Evolutionary conservation across 1,284 basidiomycete genomes (phyloP), one percentile per base, ranked within the genome.

Genomic region (Pholiota adiposa): DNA sequence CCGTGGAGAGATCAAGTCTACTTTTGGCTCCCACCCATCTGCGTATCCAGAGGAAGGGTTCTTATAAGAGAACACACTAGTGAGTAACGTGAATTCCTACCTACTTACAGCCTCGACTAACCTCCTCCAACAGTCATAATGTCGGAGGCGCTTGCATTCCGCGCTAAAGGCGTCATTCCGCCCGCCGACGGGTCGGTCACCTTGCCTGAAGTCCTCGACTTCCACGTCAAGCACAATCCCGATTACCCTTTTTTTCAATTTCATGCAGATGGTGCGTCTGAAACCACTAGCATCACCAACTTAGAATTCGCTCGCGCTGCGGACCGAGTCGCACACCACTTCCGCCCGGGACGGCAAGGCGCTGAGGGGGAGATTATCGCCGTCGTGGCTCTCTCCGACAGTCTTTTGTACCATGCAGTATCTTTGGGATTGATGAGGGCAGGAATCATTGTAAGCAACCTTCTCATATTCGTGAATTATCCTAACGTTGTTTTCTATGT

Each of bases 331-430:
- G 75, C 75, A 3, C 70, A 73, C 58, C 50, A 58, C 8, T 49
- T 75, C 31, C 66, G 72, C 7, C 71, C 73, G 4, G 62, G 59
- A 19, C 66, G 69, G 29, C 48, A 53, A 16, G 70, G 69, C 3
- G 54, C 60, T 5, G 65, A 72, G 9, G 65, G 70, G 53, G 68
- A 67, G 48, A 67, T 77, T 33, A 68, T 77, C 14, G 75, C 69
- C 6, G 53, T 77, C 25, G 63, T 78, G 40, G 70, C 73, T n/a
- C 65, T 72, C 25, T 66, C 69, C 14, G 76, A 77, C 50, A 70
- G 68, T n/a, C 59, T 76, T 7, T 57, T 74, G 18, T 77, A 78
- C 59, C 71, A 74, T 40, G 69, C 74, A 0, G 62, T 73, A 4
- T 59, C 73, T 12, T 55, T 71, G 11, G 77, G 75, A 14, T 66